Evolutionary conservation across 768 basidiomycete genomes (phyloP).

Genomic region (Russula compacta): DNA sequence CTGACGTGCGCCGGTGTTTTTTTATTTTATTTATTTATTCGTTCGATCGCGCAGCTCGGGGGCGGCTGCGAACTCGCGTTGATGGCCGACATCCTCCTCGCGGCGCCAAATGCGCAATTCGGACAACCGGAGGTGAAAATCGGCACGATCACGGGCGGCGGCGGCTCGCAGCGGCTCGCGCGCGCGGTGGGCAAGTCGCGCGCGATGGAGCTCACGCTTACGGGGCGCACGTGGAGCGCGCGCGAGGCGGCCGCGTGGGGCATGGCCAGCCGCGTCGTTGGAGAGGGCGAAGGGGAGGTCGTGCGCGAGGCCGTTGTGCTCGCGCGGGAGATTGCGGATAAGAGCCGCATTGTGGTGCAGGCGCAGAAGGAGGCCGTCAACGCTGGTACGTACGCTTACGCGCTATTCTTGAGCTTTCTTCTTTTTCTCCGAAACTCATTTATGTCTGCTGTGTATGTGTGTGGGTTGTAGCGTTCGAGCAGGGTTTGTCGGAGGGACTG

Average conservation of each 20-base stretch:
- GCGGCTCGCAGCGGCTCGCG: conserved; percentile 87
- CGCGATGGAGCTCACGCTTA: conserved; percentile 90
- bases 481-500: conserved; percentile 73
- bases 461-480: conserved; percentile 56
- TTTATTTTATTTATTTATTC: no score
- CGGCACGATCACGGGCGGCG: conserved; percentile 90
- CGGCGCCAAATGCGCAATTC: conserved; percentile 82
- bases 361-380: conserved; percentile 94
- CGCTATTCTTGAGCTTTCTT: no score
- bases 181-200: conserved; percentile 83
- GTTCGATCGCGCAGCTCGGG: conserved; percentile 54
- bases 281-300: conserved; percentile 62
- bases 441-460: background rate
- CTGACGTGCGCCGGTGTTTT: background rate
- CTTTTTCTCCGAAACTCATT: no score
- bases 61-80: conserved; percentile 96
- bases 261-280: conserved; percentile 73
- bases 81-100: conserved; percentile 93
- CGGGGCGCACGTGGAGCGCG: conserved; percentile 74
- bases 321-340: conserved; percentile 69
- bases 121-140: conserved; percentile 96
- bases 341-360: conserved; percentile 74
- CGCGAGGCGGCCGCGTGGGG: conserved; percentile 84
- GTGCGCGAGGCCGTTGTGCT: conserved; percentile 80
- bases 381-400: conserved; percentile 47